phyloP scores from a whole-genome alignment of 2,329 filamentous ascomycete species.

The Lecanicillium sp. region DNA sequence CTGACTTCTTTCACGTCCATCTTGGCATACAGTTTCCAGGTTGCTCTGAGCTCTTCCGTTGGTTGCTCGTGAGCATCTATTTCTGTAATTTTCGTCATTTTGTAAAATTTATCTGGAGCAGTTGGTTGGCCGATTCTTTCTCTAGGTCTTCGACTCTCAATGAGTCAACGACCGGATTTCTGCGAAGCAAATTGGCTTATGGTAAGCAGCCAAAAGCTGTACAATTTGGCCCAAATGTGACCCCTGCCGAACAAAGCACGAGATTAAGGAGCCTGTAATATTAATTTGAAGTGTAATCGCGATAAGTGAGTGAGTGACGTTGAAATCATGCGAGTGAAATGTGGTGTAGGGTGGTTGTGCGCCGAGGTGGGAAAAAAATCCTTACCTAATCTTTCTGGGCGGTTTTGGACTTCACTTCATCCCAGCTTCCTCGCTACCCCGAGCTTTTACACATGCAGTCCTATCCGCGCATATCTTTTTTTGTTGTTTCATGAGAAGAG shows the following conservation, averaged over 20 bases:
- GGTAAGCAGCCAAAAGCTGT: no score
- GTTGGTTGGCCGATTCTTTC: neutral
- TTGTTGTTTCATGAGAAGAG: no score
- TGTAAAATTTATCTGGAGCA: neutral
- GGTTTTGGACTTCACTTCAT: neutral
- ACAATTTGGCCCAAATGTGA: no score
- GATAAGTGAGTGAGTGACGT: neutral
- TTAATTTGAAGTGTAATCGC: neutral
- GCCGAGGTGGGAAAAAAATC: neutral
- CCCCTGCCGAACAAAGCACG: no score
- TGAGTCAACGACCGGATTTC: no score
- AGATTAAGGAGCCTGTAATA: no score
- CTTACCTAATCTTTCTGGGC: neutral
- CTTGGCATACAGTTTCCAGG: slow-evolving; percentile 71
- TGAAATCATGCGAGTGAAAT: neutral
- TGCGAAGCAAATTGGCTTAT: no score
- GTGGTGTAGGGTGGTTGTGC: neutral
- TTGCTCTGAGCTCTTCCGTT: slow-evolving; percentile 59
- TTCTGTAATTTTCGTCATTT: slow-evolving; percentile 27
- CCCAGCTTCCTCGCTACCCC: neutral
- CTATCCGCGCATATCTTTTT: no score
- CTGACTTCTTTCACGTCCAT: slow-evolving; percentile 47
- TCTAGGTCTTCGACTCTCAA: neutral
- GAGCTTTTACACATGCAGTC: no score
- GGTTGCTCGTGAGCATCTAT: slow-evolving; percentile 76